Evolutionary conservation across 2,329 filamentous ascomycete genomes (phyloP).

Genomic region (Periglandula ipomoeae): DNA sequence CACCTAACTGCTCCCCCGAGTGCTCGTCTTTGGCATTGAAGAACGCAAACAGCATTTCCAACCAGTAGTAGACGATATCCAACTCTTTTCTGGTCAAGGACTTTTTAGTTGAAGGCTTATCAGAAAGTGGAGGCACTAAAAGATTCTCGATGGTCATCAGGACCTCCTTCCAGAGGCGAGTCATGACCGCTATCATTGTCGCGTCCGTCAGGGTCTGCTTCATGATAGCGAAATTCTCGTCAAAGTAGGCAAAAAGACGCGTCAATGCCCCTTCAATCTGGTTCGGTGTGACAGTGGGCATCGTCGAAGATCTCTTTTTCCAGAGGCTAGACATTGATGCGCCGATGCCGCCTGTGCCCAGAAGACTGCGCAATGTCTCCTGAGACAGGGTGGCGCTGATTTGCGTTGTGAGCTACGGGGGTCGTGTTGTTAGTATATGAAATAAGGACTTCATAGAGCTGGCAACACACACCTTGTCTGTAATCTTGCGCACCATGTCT

Average conservation of each 20-base stretch:
- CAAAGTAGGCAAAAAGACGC: constrained; percentile 86
- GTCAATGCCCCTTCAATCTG: constrained; percentile 76
- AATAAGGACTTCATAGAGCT: background rate
- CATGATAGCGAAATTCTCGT: constrained; percentile 99
- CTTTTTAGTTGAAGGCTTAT: constrained; percentile 82
- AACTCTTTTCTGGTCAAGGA: constrained; percentile 79
- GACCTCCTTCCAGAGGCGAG: constrained; percentile 94
- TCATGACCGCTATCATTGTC: constrained; percentile 99
- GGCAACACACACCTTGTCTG: constrained; percentile 69
- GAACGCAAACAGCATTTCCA: constrained; percentile 83
- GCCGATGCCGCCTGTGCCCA: constrained; percentile 60
- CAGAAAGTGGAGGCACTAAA: constrained; percentile 85
- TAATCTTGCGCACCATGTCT: constrained; percentile 97
- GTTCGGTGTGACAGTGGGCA: constrained; percentile 52
- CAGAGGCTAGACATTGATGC: constrained; percentile 64
- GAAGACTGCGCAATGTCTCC: constrained; percentile 65
- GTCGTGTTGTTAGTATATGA: constrained; percentile 1
- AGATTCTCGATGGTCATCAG: constrained; percentile 83
- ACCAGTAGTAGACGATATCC: constrained; percentile 92
- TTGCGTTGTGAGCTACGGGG: constrained; percentile 68
- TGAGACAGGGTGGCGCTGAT: constrained; percentile 84
- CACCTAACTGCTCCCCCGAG: constrained; percentile 70
- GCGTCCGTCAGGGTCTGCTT: constrained; percentile 89
- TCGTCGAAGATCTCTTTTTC: constrained; percentile 49
- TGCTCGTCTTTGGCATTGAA: constrained; percentile 90